Conservation (phyloP, 192 early-diverging fungal genomes). For the Endogone sp. region DNA sequence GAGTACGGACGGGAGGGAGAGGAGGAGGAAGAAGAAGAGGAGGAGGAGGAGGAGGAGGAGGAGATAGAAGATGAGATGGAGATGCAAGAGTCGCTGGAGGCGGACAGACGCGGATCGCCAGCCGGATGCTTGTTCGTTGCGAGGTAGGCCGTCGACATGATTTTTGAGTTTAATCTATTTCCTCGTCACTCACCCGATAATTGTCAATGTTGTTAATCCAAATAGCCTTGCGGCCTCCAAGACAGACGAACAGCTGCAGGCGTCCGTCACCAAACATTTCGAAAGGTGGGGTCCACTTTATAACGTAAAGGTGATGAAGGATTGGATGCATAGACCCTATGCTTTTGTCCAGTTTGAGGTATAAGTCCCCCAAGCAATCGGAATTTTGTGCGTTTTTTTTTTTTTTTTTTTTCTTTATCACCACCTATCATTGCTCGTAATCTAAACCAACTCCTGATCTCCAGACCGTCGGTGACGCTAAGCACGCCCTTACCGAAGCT, state of each 20-base stretch:
- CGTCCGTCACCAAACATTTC: conserved; percentile 57
- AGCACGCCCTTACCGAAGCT: conserved; percentile 55
- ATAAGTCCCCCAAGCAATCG: neutral
- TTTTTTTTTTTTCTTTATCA: neutral
- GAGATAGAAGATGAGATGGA: neutral
- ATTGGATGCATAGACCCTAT: conserved; percentile 67
- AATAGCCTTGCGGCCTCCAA: conserved; percentile 47
- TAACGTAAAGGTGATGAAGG: conserved; percentile 72
- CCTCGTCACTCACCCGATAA: neutral
- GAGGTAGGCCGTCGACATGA: conserved; percentile 36
- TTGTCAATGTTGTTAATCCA: neutral
- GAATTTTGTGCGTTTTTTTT: too few relatives aligned
- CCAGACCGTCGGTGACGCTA: conserved; percentile 51
- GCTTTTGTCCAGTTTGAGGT: conserved; percentile 79
- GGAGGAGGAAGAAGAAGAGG: too few relatives aligned
- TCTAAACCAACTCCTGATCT: too few relatives aligned
- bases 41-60: neutral
- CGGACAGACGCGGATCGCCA: conserved; percentile 30
- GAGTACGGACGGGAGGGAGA: conserved; percentile 7
- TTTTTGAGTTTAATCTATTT: neutral
- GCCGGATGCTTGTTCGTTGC: conserved; percentile 73
- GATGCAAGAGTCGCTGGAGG: neutral
- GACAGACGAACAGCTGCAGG: conserved; percentile 47
- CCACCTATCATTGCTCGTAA: neutral
- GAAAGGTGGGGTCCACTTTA: conserved; percentile 56